These are phyloP conservation scores for Rhododendron griersonianum DNA, from an alignment of 148 eudicot species.

Conservation along the genomic window DNA sequence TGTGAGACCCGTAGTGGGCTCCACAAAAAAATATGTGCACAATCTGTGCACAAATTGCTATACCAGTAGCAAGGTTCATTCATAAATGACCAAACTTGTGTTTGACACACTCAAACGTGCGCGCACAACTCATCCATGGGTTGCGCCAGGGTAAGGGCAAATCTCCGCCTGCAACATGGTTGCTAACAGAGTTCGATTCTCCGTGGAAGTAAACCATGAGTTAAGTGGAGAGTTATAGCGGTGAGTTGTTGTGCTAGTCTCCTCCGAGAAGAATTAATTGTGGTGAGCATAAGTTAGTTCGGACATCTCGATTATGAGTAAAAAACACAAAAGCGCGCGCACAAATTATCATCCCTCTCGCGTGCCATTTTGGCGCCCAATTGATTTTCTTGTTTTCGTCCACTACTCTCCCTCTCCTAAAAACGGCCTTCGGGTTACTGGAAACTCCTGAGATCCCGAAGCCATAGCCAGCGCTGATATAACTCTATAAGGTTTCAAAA, in stretches of 20 bases:
- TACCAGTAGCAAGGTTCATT: no score
- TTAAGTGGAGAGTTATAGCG: no score
- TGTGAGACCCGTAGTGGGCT: no score
- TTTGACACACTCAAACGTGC: no score
- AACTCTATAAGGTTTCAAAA: neutral
- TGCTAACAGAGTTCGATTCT: no score
- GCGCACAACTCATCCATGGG: neutral
- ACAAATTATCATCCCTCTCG: neutral
- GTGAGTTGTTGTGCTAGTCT: no score
- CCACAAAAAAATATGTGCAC: no score
- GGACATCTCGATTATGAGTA: no score
- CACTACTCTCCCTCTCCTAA: neutral
- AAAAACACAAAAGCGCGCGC: neutral
- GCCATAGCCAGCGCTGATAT: neutral
- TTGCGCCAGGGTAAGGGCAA: no score
- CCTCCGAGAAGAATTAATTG: fast-evolving
- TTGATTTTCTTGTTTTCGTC: neutral
- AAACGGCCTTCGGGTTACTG: neutral
- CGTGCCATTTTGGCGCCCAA: slow-evolving; percentile 18
- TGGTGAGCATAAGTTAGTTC: no score
- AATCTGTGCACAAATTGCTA: no score
- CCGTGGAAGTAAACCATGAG: no score
- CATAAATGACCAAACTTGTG: neutral
- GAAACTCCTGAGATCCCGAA: neutral
- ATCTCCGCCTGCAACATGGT: fast-evolving